A percentile compares a stretch with the other conserved stretches of the same genome.
These are phyloP conservation scores for Chytriomyces hyalinus DNA, from an alignment of 192 early-diverging fungal genomes.

Conservation along the genomic window DNA sequence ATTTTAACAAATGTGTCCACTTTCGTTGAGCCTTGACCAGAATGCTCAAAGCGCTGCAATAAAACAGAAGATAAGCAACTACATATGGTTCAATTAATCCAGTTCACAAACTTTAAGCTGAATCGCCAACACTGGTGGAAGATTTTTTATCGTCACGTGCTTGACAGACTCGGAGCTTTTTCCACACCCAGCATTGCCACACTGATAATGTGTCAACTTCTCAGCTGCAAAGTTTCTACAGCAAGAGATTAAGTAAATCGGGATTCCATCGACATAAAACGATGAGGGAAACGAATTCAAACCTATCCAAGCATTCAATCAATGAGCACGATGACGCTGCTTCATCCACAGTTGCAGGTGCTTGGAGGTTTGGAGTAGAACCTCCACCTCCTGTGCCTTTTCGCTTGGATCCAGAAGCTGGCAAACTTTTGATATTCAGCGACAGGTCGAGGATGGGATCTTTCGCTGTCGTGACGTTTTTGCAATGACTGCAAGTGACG, in stretches of 20 bases:
- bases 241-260: neutral
- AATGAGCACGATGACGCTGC: conserved; percentile 53
- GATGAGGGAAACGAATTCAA: neutral
- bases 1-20: conserved; percentile 87
- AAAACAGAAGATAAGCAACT: neutral
- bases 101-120: conserved; percentile 76
- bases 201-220: conserved; percentile 74
- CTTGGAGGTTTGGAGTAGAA: conserved; percentile 1
- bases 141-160: conserved; percentile 81
- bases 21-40: conserved; percentile 63
- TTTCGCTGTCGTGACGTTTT: conserved; percentile 75
- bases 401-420: conserved; percentile 40
- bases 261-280: neutral
- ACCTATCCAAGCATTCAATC: conserved; percentile 73
- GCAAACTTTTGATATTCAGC: conserved; percentile 72
- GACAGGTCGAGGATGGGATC: conserved; percentile 94
- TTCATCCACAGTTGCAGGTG: neutral
- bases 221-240: conserved; percentile 81
- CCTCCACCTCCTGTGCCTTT: conserved; percentile 18
- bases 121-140: conserved; percentile 88
- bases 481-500: conserved; percentile 82
- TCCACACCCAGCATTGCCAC: conserved; percentile 39
- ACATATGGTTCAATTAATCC: conserved; percentile 6
- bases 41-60: conserved; percentile 83
- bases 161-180: conserved; percentile 57